Percentiles rank a stretch among this genome's conserved stretches.
Conservation (phyloP, 257 asterid species). For the Striga asiatica region DNA sequence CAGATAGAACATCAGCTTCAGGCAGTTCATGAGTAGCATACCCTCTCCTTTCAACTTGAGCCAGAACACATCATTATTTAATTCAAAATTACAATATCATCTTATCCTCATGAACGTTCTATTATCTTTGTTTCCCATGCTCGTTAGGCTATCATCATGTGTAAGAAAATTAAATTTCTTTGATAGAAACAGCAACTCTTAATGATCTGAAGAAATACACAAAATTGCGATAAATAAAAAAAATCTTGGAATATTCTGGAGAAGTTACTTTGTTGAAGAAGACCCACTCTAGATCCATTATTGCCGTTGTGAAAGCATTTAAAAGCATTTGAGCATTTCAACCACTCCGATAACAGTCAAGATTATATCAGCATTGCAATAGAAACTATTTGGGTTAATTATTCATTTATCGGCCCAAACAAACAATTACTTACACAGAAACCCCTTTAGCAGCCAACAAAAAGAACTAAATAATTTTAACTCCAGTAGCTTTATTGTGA, state of each 20-base stretch:
- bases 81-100: conserved; percentile 4
- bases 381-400: conserved; percentile 4
- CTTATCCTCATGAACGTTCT: not conserved
- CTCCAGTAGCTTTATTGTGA: conserved; percentile 6
- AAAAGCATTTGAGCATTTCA: not conserved
- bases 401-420: not conserved
- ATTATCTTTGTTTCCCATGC: not conserved
- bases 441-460: not conserved
- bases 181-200: conserved; percentile 7
- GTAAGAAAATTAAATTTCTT: conserved; percentile 1
- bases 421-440: conserved; percentile 4
- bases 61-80: conserved; percentile 11
- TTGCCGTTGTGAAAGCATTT: not conserved
- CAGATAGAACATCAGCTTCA: conserved; percentile 26
- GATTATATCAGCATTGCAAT: conserved; percentile 7
- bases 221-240: not conserved
- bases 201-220: conserved; percentile 5
- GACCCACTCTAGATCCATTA: conserved; percentile 1
- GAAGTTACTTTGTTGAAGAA: conserved; percentile 1
- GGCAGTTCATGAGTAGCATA: conserved; percentile 12
- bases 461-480: conserved; percentile 15
- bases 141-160: not conserved
- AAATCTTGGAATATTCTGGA: conserved; percentile 7
- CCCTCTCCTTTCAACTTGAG: conserved; percentile 21
- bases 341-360: conserved; percentile 1